Evolutionary conservation across 2,329 filamentous ascomycete species (phyloP), one percentile per base, ranked within the genome.

Genomic region (Zopfia rhizophila): DNA sequence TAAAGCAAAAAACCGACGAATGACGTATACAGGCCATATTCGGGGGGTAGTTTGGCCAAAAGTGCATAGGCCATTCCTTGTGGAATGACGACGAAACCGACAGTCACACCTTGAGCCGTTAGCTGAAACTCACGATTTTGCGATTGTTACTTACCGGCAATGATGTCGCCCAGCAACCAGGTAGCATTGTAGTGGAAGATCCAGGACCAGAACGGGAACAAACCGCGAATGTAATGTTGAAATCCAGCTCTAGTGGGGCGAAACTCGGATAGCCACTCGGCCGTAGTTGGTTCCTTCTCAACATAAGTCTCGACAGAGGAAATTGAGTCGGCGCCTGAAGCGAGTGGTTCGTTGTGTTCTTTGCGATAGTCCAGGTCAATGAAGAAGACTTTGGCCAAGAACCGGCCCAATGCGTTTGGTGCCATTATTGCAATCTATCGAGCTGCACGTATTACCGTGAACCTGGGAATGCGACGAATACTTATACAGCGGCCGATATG

Each of bases 1-100:
- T 99, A 99, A 51, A 96, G 81, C 53, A 96, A 72, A 12, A 96
- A 92, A 38, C 93, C 94, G 82, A 97, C 94, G 68, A 99, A 97
- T 0, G 93, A 97, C 0, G 93, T 94, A 73, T 96, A 96, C 1
- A 97, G 82, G 39, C 93, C 93, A 64, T 87, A 97, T 66, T 97
- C 81, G 5, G 88, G 83, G 1, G 84, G 80, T n/a, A 97, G 80
- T 50, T 87, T 82, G 31, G 93, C 93, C 18, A 97, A 80, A 51
- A 86, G 79, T 21, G 93, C 92, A 73, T 97, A 97, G 1, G 93
- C 92, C 93, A 97, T 97, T 52, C 91, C 88, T 69, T 97, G 93
- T 5, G 93, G 93, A n/a, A 97, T 90, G 18, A 97, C 91, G 17
- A 91, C 88, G 38, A 87, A 81, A 28, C 88, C 88, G 38, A 89